Evolutionary conservation across 148 eudicot genomes (phyloP).

Genomic region (Bassia scoparia): DNA sequence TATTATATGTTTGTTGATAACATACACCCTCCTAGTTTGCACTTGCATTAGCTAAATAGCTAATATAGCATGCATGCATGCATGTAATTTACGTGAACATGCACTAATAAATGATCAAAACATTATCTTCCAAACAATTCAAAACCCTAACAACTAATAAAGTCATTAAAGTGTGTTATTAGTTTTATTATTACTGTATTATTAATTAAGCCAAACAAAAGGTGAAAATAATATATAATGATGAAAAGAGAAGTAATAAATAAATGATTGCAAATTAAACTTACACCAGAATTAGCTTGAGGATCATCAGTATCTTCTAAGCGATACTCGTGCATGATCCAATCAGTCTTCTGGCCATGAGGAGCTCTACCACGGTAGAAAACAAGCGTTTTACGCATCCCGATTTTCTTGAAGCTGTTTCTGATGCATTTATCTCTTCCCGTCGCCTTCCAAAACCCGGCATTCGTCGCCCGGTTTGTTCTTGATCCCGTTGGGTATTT

Average conservation of each 20-base stretch:
- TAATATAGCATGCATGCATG: no score
- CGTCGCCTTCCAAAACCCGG: slow-evolving; percentile 97
- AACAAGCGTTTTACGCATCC: slow-evolving; percentile 91
- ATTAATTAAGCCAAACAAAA: no score
- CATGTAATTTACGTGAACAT: no score
- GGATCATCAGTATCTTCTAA: slow-evolving; percentile 65
- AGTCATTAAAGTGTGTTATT: no score
- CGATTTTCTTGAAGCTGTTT: slow-evolving; percentile 75
- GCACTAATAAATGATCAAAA: no score
- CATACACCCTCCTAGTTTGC: no score
- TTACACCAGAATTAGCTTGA: slow-evolving; percentile 38
- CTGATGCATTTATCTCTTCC: slow-evolving; percentile 92
- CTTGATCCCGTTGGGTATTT: slow-evolving; percentile 95
- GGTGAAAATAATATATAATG: not conserved
- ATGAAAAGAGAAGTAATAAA: not conserved
- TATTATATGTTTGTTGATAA: no score
- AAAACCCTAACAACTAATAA: no score
- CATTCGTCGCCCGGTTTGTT: slow-evolving; percentile 88
- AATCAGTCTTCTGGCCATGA: slow-evolving; percentile 89
- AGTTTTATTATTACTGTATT: no score
- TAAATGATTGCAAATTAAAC: not conserved
- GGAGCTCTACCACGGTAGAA: slow-evolving; percentile 94
- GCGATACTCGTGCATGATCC: slow-evolving; percentile 97
- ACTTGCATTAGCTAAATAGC: no score
- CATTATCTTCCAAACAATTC: no score